phyloP scores from a whole-genome alignment of 2,329 filamentous ascomycete genomes.

The Ceratocystis eucalypticola region DNA sequence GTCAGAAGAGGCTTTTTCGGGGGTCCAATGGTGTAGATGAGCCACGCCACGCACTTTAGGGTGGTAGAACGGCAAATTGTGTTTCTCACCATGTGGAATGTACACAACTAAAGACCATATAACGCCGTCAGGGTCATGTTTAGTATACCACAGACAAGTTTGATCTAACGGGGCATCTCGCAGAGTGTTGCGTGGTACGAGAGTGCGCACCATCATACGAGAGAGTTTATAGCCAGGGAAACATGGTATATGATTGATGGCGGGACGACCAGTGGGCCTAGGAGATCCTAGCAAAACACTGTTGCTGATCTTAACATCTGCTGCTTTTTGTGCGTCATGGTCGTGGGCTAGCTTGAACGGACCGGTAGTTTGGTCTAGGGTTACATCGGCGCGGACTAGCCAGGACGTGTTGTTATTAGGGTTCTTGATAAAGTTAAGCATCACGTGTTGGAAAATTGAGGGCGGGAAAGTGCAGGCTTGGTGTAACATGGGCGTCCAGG shows the following conservation, averaged over 20 bases:
- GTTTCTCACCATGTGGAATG: slow-evolving; percentile 52
- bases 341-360: slow-evolving; percentile 6
- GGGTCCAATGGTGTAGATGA: slow-evolving; percentile 56
- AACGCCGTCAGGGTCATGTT: slow-evolving; percentile 24
- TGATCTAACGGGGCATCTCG: slow-evolving; percentile 66
- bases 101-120: slow-evolving; percentile 48
- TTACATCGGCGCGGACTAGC: slow-evolving; percentile 65
- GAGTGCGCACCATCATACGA: slow-evolving; percentile 47
- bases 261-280: neutral
- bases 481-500: slow-evolving; percentile 42
- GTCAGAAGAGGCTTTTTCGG: slow-evolving; percentile 22
- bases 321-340: neutral
- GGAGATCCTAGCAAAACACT: too few relatives aligned
- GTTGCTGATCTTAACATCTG: neutral
- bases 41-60: slow-evolving; percentile 61
- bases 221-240: slow-evolving; percentile 31
- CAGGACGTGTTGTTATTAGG: slow-evolving; percentile 68
- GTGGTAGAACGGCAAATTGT: slow-evolving; percentile 75
- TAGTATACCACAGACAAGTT: slow-evolving; percentile 60
- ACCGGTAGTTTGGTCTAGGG: slow-evolving; percentile 34
- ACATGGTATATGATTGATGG: slow-evolving; percentile 11
- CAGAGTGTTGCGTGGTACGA: slow-evolving; percentile 70
- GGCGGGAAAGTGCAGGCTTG: slow-evolving; percentile 50
- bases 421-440: slow-evolving; percentile 63
- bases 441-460: slow-evolving; percentile 49